Base-by-base conservation (phyloP, 2,329 filamentous ascomycete genomes). In the Penicillium sp. region DNA sequence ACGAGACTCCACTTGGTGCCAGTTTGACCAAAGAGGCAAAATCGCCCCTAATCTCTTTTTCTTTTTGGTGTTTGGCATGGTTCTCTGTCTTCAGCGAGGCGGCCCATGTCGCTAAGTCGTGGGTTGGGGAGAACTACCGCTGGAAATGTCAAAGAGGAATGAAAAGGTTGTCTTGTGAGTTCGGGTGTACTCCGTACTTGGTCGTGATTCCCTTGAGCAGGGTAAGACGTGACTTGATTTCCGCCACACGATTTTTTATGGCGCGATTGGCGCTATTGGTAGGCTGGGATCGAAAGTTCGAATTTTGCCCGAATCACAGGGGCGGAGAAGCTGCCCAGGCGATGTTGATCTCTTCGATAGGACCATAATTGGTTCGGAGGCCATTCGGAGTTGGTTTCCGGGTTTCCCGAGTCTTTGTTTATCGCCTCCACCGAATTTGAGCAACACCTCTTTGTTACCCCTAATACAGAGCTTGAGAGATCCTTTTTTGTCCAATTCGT, bases 21-120 rank as follows among this genome's bases (percentile, higher is more conserved):
- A 25, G 3, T 16, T 49, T 49, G 33, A 38, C 31, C 5, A 10
- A 23, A 48, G 8, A 36, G 21, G 15, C 21, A 19, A 25, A 27
- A 13, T 23, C 1, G 33, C 16, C 16, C 23, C 33, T 3, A 27
- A 25, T 25, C 9, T 36, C 10, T 2, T 27, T 48, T 13, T 21
- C n/a, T 21, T 38, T 49, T 15, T 27, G 1, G 6, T 38, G 6
- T 19, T 34, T 13, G 6, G 16, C 4, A 38, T 27, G 10, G 5
- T 3, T n/a, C 21, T 36, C 15, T 21, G 16, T 15, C 25, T 11
- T 72, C 3, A 44, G 53, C 4, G 67, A 76, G 38, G 76, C 75
- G 0, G 70, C 71, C 15, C 64, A 68, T 36, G 67, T 75, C 10
- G 71, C 68, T 6, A 65, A 65, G 46, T 78, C 76, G 76, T 77